Base-by-base conservation (phyloP, 2,329 filamentous ascomycete species). In the Arthrocladium fulminans region DNA sequence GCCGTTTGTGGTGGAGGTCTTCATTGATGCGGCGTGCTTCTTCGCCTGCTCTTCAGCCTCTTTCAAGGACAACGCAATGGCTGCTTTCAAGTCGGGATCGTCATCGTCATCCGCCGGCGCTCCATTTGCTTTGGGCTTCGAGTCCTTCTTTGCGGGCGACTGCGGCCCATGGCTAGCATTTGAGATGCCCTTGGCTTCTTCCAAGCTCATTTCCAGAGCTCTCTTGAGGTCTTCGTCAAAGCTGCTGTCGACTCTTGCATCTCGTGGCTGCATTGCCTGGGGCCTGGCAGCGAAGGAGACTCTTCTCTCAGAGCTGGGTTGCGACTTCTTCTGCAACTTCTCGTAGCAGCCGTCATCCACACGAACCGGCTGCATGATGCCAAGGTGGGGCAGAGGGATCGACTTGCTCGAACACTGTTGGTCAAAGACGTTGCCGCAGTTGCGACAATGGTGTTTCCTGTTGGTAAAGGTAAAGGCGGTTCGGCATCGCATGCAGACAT, bases 11-110 rank as follows among this genome's bases (percentile, higher is more conserved):
- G 56, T 47, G 53, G 92, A 87, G 9, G 32, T 38, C 63, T 92
- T 94, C 59, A 97, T 75, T 1, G 81, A 81, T 3, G 84, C 86
- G 1, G 88, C 81, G 64, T 97, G 88, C 57, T 82, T 83, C 68
- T 90, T 84, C 73, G 98, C 97, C 65, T 98, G 90, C 65, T 96
- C 86, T 67, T 98, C 92, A 88, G 97, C 96, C 62, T 98, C 92
- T 20, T 86, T 85, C 50, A 98, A 65, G 3, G 92, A 97, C 15
- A 94, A 89, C 29, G 89, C 90, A 62, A 98, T 97, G 3, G 92
- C 92, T 22, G 90, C 88, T 63, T 92, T 94, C 23, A 98, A 70
- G 60, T 97, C 90, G 0, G 87, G 84, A 61, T 98, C 92, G 48
- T 96, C 89, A 49, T 95, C 88, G 46, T 94, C 88, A 2, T 78